A percentile compares a stretch with the other conserved stretches of the same genome.
These are phyloP conservation scores for Triadica sebifera DNA, from an alignment of 345 rosid genomes.

Conservation along the genomic window DNA sequence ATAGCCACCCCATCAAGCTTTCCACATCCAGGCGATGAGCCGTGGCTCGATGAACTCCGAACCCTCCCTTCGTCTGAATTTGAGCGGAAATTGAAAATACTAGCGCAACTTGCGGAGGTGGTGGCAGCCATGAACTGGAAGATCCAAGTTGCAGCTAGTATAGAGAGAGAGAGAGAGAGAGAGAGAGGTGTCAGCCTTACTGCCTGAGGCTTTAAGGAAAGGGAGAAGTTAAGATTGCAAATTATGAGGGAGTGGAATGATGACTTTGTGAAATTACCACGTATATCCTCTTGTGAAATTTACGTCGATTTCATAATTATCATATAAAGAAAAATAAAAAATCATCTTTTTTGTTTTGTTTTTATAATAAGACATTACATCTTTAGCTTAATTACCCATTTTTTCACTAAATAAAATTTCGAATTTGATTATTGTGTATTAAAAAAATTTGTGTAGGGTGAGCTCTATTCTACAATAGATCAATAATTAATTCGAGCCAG, in stretches of 20 bases:
- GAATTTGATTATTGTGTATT: too few species aligned
- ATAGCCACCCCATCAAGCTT: slow-evolving; percentile 60
- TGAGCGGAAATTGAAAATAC: slow-evolving; percentile 38
- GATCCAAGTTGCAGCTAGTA: neutral
- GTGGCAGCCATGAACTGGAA: slow-evolving; percentile 40
- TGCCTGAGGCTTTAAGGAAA: neutral
- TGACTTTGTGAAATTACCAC: neutral
- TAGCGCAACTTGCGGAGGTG: slow-evolving; percentile 32
- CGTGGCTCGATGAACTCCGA: slow-evolving; percentile 29
- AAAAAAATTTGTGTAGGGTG: too few species aligned
- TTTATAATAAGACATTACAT: too few species aligned
- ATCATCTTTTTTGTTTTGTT: too few species aligned
- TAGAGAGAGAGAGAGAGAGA: neutral
- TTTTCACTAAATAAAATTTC: too few species aligned
- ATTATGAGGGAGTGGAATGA: neutral
- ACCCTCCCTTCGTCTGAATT: slow-evolving; percentile 27
- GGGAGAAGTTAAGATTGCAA: neutral
- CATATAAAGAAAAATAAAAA: too few species aligned
- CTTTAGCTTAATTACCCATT: too few species aligned
- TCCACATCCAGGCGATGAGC: slow-evolving; percentile 38
- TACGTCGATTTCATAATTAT: too few species aligned
- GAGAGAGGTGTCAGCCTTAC: neutral
- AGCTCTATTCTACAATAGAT: too few species aligned
- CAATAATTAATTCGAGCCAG: too few species aligned
- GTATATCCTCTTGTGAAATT: neutral